phyloP scores from a whole-genome alignment of 768 basidiomycete genomes.

The Dendrothele bispora region DNA sequence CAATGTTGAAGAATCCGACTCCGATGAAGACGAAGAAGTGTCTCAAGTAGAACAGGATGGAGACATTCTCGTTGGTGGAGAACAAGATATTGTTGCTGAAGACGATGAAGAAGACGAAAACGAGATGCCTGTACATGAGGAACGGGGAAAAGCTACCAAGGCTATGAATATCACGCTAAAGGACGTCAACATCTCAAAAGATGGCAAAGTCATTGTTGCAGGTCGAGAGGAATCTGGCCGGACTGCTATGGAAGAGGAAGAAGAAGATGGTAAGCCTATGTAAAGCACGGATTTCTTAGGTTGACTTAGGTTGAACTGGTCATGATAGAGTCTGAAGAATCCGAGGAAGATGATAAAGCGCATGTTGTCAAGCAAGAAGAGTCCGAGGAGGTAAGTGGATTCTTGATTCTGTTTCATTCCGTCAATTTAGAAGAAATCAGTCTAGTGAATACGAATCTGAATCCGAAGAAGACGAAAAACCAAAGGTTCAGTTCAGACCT shows the following conservation, averaged over 20 bases:
- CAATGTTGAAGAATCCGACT: constrained; percentile 59
- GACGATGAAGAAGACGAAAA: constrained; percentile 46
- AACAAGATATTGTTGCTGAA: constrained; percentile 48
- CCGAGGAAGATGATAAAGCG: constrained; percentile 49
- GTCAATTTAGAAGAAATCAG: constrained; percentile 34
- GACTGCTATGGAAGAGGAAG: constrained; percentile 60
- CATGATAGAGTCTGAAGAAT: constrained; percentile 28
- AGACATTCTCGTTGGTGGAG: constrained; percentile 61
- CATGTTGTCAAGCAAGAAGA: constrained; percentile 34
- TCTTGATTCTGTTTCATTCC: constrained; percentile 1
- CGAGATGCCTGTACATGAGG: constrained; percentile 37
- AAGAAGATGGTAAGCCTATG: constrained; percentile 40
- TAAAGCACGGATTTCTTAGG: constrained; percentile 9
- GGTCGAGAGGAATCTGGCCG: constrained; percentile 78
- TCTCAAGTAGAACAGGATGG: constrained; percentile 42
- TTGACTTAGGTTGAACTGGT: constrained; percentile 17
- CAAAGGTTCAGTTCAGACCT: constrained; percentile 81
- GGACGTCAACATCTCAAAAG: constrained; percentile 79
- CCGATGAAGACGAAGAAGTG: constrained; percentile 56
- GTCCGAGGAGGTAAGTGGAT: constrained; percentile 46
- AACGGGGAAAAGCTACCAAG: constrained; percentile 38
- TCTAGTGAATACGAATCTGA: constrained; percentile 87
- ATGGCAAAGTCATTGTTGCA: constrained; percentile 78
- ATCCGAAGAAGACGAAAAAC: constrained; percentile 73
- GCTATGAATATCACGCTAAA: constrained; percentile 74